Evolutionary conservation across 2,329 filamentous ascomycete genomes (phyloP).

Genomic region (Passalora sequoiae): DNA sequence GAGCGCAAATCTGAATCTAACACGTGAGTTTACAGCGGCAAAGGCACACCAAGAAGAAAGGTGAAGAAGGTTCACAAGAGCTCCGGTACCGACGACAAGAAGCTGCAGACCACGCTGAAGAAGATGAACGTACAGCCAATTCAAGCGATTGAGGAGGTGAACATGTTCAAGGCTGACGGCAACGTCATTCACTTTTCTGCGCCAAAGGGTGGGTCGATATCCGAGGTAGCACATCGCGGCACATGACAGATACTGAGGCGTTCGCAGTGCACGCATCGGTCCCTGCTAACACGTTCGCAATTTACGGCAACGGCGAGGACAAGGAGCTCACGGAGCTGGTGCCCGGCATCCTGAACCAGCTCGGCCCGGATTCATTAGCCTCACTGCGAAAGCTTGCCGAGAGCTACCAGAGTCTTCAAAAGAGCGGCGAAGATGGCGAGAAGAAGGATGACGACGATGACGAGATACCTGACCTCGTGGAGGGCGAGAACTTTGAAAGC

Average conservation of each 20-base stretch:
- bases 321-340: constrained; percentile 99
- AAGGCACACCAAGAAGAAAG: constrained; percentile 96
- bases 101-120: constrained; percentile 94
- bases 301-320: constrained; percentile 98
- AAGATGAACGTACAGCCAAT: constrained; percentile 99
- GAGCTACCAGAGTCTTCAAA: constrained; percentile 99
- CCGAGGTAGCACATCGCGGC: too few relatives aligned
- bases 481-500: constrained; percentile 96
- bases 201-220: constrained; percentile 87
- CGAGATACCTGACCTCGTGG: constrained; percentile 94
- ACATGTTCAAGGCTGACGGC: constrained; percentile 99
- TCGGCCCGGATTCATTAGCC: constrained; percentile 94
- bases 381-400: constrained; percentile 97
- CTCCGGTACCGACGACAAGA: constrained; percentile 97
- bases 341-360: constrained; percentile 98
- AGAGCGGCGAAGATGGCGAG: constrained; percentile 75
- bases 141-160: constrained; percentile 99
- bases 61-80: constrained; percentile 96
- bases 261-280: constrained; percentile 85
- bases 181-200: constrained; percentile 99
- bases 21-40: constrained; percentile 61
- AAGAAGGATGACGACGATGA: constrained; percentile 66
- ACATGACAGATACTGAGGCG: constrained; percentile 3
- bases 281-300: constrained; percentile 97
- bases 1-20: too few relatives aligned